Evolutionary conservation across 73 alveolate genomes (phyloP).

Genomic region (Paramecium primaurelia): DNA sequence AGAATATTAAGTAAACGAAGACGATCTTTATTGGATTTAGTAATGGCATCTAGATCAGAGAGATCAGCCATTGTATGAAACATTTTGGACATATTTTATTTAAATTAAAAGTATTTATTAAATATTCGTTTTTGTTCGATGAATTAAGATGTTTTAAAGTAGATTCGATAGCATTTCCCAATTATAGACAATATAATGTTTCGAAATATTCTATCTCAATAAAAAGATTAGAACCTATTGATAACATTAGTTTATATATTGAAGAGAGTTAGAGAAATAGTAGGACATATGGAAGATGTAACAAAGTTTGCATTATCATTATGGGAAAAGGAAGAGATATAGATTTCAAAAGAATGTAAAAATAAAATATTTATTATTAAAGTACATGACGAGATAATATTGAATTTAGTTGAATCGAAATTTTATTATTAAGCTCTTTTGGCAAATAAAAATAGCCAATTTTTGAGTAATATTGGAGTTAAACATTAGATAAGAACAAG

Average conservation of each 20-base stretch:
- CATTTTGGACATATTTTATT: neutral
- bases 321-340: neutral
- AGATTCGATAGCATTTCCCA: neutral
- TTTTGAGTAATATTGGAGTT: neutral
- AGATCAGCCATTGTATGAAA: conserved; percentile 4
- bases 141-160: neutral
- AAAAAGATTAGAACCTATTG: neutral
- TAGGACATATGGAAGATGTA: neutral
- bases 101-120: neutral
- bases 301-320: neutral
- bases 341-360: neutral
- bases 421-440: neutral
- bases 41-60: neutral
- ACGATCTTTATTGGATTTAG: neutral
- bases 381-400: conserved; percentile 10
- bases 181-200: neutral
- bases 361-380: neutral
- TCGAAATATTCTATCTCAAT: neutral
- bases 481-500: neutral
- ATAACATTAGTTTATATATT: neutral
- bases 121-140: neutral
- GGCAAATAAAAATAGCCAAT: neutral
- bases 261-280: neutral
- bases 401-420: neutral
- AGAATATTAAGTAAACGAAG: neutral